These are phyloP conservation scores for Phytophthora uliginosa DNA, from an alignment of 352 stramenopile species.

Conservation along the genomic window DNA sequence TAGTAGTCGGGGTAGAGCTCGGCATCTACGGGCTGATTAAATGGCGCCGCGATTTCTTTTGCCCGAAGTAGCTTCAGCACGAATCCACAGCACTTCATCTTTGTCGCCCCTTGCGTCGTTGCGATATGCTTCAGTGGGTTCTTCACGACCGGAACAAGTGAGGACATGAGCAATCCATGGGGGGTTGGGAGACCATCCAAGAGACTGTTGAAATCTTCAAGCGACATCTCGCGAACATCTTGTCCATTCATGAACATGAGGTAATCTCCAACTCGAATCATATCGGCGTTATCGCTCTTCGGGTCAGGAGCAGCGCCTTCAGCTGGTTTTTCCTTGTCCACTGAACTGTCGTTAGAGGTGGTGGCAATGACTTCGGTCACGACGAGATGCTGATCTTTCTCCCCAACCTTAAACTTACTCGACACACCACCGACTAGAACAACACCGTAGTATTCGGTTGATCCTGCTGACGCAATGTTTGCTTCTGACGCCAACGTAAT, in stretches of 20 bases:
- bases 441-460: constrained; percentile 60
- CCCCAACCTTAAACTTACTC: constrained; percentile 46
- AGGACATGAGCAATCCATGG: constrained; percentile 73
- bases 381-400: constrained; percentile 52
- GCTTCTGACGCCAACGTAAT: constrained; percentile 19
- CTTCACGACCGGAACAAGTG: constrained; percentile 49
- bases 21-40: constrained; percentile 87
- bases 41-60: constrained; percentile 83
- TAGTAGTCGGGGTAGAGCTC: constrained; percentile 91
- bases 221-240: constrained; percentile 48
- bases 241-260: constrained; percentile 67
- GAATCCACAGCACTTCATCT: constrained; percentile 76
- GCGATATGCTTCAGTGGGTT: constrained; percentile 65
- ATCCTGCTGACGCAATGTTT: constrained; percentile 21
- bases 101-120: constrained; percentile 63
- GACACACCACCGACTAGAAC: constrained; percentile 52
- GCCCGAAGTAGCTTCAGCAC: constrained; percentile 80
- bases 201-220: constrained; percentile 45
- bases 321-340: constrained; percentile 17
- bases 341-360: constrained; percentile 10
- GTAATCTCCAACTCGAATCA: constrained; percentile 51
- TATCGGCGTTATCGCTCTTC: constrained; percentile 40
- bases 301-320: constrained; percentile 14
- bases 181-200: constrained; percentile 36
- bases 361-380: constrained; percentile 44